These are phyloP conservation scores for Tylopilus balloui DNA, from an alignment of 768 basidiomycete species.

Conservation along the genomic window DNA sequence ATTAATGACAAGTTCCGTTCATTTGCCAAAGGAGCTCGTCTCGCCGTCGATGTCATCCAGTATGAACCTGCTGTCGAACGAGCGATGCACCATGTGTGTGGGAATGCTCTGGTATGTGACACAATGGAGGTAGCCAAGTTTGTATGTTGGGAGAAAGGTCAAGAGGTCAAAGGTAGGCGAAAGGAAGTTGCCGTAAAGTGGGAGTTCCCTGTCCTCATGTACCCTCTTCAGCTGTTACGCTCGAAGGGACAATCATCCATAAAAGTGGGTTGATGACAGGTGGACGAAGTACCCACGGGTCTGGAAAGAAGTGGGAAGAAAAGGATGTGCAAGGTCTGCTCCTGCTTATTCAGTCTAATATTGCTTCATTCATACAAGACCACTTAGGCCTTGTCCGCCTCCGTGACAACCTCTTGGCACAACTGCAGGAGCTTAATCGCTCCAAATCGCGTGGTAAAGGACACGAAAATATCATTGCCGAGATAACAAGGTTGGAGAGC, in stretches of 20 bases:
- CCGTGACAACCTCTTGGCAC: constrained; percentile 65
- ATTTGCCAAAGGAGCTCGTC: constrained; percentile 80
- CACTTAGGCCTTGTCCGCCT: constrained; percentile 48
- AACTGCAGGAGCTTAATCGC: constrained; percentile 80
- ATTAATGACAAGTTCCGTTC: constrained; percentile 92
- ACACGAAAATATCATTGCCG: constrained; percentile 73
- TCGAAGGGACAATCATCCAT: constrained; percentile 96
- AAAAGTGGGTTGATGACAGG: constrained; percentile 97
- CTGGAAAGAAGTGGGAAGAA: constrained; percentile 90
- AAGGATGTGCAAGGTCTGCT: constrained; percentile 80
- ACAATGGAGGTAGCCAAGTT: constrained; percentile 88
- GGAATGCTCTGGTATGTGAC: constrained; percentile 93
- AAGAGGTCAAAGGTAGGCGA: constrained; percentile 88
- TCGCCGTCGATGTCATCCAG: constrained; percentile 84
- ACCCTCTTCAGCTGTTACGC: constrained; percentile 69
- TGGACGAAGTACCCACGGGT: constrained; percentile 73
- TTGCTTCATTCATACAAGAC: background rate
- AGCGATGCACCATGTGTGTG: constrained; percentile 96
- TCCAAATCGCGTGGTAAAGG: constrained; percentile 78
- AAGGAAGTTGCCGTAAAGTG: constrained; percentile 41
- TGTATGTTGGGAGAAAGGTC: constrained; percentile 90
- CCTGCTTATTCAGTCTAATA: constrained; percentile 22
- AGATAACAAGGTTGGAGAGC: constrained; percentile 77
- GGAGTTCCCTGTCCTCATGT: background rate
- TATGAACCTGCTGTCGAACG: constrained; percentile 82